Evolutionary conservation across 345 rosid species (phyloP), one percentile per base, ranked within the genome.

Genomic region (Excoecaria agallocha): DNA sequence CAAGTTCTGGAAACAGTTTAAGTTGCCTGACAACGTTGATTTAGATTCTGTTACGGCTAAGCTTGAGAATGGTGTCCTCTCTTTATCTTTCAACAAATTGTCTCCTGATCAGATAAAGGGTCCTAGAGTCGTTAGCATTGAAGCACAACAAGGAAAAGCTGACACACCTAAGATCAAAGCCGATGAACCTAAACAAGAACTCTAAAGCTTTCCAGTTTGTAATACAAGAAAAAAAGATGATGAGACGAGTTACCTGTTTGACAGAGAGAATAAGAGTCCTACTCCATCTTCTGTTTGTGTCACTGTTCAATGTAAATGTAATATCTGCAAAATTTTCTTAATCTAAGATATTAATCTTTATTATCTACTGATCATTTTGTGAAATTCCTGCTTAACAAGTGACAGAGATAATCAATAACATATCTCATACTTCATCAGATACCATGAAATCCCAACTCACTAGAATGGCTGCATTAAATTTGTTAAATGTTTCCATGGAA

Each of bases 1-100:
- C 19, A 90, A 88, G 70, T 93, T 93, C 83, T 91, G 89, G 93
- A 89, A 96, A 78, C 94, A 83, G 79, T 89, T 93, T 7, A 85
- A 79, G 74, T 58, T 91, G 79, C 98, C 96, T 3, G 93, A 88
- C 11, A 88, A 93, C 51, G 97, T 82, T 13, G 93, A 91, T 43
- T 69, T 90, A 82, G 96, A 91, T 52, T 74, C 85, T 13, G 78
- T 88, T 8, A 77, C 80, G 64, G 97, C 98, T 12, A 88, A 87
- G 80, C 87, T 93, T 25, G 90, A 91, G 65, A 79, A 85, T 12
- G 96, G 96, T 54, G 96, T 91, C 16, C 85, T 93, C 41, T 87
- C 83, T n/a, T 48, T 93, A 81, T 66, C 73, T 6, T 64, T 93
- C 68, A 35, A 85, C 50, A 93, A 91, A 78, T 61, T 93, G 75